Conservation (phyloP, 176 grass and related monocot genomes). For the Ensete glaucum region DNA sequence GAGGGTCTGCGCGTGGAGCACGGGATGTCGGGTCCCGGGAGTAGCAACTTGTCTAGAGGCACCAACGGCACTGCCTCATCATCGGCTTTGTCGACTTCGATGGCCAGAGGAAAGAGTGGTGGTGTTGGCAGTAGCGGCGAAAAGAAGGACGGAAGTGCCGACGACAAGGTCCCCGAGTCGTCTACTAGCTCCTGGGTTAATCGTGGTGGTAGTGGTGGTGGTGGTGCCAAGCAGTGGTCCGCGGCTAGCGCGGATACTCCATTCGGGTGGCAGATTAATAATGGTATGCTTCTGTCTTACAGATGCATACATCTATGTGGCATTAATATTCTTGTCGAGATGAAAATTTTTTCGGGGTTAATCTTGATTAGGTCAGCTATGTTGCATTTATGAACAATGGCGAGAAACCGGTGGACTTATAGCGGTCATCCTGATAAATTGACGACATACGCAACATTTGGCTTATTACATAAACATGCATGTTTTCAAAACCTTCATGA, state of each 20-base stretch:
- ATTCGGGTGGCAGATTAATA: not conserved
- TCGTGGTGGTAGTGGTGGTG: not conserved
- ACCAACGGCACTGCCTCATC: not conserved
- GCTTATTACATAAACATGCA: not conserved
- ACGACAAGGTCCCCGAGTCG: constrained; percentile 32
- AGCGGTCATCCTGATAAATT: no score
- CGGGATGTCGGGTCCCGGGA: constrained; percentile 50
- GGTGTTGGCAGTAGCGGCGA: constrained; percentile 2
- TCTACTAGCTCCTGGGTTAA: constrained; percentile 11
- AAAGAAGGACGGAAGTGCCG: constrained; percentile 29
- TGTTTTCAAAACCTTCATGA: no score
- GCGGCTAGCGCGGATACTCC: constrained; percentile 13
- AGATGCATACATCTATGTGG: not conserved
- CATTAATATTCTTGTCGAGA: not conserved
- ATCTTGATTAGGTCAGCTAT: not conserved
- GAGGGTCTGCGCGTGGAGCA: constrained; percentile 51
- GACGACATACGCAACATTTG: no score
- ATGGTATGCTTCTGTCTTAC: not conserved
- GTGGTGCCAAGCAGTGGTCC: constrained; percentile 4
- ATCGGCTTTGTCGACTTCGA: not conserved
- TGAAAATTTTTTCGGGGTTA: not conserved
- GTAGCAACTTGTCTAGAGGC: constrained; percentile 71
- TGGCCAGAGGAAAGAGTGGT: not conserved
- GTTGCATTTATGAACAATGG: not conserved
- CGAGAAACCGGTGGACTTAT: no score